phyloP scores from a whole-genome alignment of 495 filamentous ascomycete species.

The Penicillium antarcticum region DNA sequence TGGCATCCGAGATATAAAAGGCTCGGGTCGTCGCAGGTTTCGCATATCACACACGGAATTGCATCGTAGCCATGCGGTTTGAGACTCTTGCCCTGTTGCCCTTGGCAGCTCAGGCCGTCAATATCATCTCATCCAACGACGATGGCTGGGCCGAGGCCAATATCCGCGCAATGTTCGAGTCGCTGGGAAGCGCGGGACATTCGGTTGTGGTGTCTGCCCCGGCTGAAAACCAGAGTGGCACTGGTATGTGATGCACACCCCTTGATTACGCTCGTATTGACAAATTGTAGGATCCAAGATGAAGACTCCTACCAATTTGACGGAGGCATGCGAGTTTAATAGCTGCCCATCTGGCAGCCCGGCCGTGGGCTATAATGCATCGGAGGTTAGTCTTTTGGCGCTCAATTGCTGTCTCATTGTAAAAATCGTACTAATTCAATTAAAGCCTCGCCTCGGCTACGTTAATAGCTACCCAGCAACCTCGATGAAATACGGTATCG shows the following conservation, averaged over 20 bases:
- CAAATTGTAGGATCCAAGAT: slow-evolving; percentile 48
- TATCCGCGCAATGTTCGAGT: slow-evolving; percentile 52
- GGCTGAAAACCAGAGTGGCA: slow-evolving; percentile 62
- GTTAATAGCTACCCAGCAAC: slow-evolving; percentile 69
- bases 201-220: slow-evolving; percentile 60
- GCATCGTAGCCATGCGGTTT: slow-evolving; percentile 12
- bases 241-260: slow-evolving; percentile 36
- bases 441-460: slow-evolving; percentile 55
- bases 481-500: slow-evolving; percentile 60
- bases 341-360: slow-evolving; percentile 55
- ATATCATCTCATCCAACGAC: slow-evolving; percentile 65
- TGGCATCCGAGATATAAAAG: background rate
- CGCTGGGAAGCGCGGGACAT: slow-evolving; percentile 51
- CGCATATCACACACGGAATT: background rate
- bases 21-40: background rate
- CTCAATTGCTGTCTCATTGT: too few species aligned
- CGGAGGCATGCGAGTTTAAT: slow-evolving; percentile 51
- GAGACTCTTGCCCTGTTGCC: background rate
- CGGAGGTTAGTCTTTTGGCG: slow-evolving; percentile 19
- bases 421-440: background rate
- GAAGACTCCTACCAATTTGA: slow-evolving; percentile 39
- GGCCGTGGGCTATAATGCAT: slow-evolving; percentile 51
- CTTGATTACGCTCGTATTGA: background rate
- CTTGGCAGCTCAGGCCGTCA: slow-evolving; percentile 33
- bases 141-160: slow-evolving; percentile 73